These are phyloP conservation scores for Tephrocybe rancida DNA, from an alignment of 768 basidiomycete species.

Conservation along the genomic window DNA sequence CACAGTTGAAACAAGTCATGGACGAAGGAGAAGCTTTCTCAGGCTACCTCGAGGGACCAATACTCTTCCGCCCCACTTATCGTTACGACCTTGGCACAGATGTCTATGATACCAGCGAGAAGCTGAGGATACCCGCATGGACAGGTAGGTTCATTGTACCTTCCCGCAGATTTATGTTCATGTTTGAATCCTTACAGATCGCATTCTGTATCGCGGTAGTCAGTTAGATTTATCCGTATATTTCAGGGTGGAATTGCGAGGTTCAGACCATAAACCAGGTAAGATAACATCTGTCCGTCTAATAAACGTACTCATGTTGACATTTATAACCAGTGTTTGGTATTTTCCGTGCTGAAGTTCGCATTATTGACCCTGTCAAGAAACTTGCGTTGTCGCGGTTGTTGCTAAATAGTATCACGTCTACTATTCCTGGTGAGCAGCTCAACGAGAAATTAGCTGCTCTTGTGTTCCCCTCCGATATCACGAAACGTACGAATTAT, in stretches of 20 bases:
- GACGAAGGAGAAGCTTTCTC: constrained; percentile 72
- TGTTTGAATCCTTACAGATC: no score
- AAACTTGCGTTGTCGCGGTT: constrained; percentile 68
- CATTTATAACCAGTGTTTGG: constrained; percentile 68
- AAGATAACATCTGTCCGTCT: constrained; percentile 12
- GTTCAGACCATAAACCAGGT: constrained; percentile 98
- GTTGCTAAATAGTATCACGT: constrained; percentile 64
- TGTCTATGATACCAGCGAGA: constrained; percentile 93
- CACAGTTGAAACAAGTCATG: constrained; percentile 74
- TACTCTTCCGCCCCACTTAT: constrained; percentile 95
- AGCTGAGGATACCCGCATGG: constrained; percentile 96
- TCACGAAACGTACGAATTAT: constrained; percentile 43
- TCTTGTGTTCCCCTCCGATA: constrained; percentile 50
- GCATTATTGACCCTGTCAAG: constrained; percentile 78
- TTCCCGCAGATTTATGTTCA: no score
- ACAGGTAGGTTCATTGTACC: constrained; percentile 61
- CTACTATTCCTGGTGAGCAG: constrained; percentile 65
- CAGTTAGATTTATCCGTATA: constrained; percentile 78
- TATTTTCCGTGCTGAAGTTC: constrained; percentile 76
- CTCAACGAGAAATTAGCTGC: constrained; percentile 71
- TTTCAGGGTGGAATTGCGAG: constrained; percentile 78
- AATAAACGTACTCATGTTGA: not conserved
- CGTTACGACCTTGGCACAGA: constrained; percentile 86
- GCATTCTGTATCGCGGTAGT: constrained; percentile 83
- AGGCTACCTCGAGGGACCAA: constrained; percentile 86